These are phyloP conservation scores for Nakazawaea laoshanensis DNA, from an alignment of 805 yeast species.

Conservation along the genomic window DNA sequence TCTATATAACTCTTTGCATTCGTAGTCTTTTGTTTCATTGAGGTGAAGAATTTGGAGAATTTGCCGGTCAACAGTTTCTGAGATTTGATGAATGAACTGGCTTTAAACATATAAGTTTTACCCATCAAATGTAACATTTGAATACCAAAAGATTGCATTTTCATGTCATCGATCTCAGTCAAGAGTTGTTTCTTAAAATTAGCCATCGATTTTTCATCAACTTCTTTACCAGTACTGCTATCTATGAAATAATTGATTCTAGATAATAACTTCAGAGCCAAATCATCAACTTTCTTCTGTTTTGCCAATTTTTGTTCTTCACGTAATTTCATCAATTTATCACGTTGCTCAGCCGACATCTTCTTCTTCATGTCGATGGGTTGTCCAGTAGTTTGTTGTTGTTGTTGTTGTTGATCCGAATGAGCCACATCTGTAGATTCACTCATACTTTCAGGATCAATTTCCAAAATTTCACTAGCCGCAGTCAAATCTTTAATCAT, in stretches of 20 bases:
- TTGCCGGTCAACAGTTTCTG: constrained; percentile 65
- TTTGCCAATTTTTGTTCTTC: constrained; percentile 24
- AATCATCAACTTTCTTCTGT: constrained; percentile 43
- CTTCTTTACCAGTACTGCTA: constrained; percentile 32
- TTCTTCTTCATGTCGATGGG: constrained; percentile 7
- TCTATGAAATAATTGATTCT: constrained; percentile 30
- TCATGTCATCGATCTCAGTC: constrained; percentile 77
- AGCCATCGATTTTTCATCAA: constrained; percentile 31
- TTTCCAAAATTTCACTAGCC: constrained; percentile 34
- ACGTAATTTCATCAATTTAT: constrained; percentile 14
- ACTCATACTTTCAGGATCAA: constrained; percentile 26
- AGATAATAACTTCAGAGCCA: constrained; percentile 44
- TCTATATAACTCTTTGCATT: constrained; percentile 65
- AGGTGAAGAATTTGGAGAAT: constrained; percentile 43
- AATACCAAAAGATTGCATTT: constrained; percentile 79
- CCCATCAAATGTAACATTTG: constrained; percentile 76
- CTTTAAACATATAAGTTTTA: constrained; percentile 56
- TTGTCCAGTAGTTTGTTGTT: not conserved
- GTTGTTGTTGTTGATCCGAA: not conserved
- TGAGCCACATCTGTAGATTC: constrained; percentile 6
- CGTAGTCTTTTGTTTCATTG: constrained; percentile 66
- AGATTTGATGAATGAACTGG: constrained; percentile 54
- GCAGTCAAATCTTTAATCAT: constrained; percentile 69
- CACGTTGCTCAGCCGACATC: constrained; percentile 11
- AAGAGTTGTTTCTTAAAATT: constrained; percentile 55